Conservation (phyloP, 2,329 filamentous ascomycete genomes). For the Neofusicoccum ribis region DNA sequence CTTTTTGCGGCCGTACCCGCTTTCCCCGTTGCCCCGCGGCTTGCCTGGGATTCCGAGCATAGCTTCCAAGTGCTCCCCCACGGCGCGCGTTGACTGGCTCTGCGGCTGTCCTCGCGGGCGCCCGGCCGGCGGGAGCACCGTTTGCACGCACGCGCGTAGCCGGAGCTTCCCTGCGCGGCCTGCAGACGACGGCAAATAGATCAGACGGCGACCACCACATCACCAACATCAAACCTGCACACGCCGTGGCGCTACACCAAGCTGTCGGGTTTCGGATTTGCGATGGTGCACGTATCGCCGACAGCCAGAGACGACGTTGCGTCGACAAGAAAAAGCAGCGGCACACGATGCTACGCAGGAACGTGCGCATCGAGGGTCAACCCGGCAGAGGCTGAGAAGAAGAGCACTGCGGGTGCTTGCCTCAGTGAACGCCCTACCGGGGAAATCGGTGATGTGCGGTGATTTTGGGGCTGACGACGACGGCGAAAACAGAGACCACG, state of each 20-base stretch:
- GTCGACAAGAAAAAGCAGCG: background rate
- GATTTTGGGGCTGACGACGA: background rate
- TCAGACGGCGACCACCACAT: background rate
- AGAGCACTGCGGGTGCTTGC: background rate
- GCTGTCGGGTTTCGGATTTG: background rate
- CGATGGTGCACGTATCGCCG: background rate
- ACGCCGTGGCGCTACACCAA: background rate
- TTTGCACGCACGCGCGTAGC: too few species aligned
- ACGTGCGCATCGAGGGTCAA: background rate
- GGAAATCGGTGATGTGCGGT: background rate
- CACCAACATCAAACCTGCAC: too few species aligned
- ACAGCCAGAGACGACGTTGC: background rate
- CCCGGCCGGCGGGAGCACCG: too few species aligned
- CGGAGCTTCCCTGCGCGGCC: too few species aligned
- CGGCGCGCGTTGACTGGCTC: too few species aligned
- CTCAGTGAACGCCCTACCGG: background rate
- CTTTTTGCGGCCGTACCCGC: background rate
- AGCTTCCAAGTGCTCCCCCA: too few species aligned
- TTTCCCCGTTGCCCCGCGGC: background rate
- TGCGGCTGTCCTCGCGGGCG: too few species aligned
- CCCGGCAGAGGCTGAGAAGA: background rate
- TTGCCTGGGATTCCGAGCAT: too few species aligned
- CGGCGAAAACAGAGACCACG: background rate
- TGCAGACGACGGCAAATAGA: background rate
- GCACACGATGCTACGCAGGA: background rate